Evolutionary conservation across 2,329 filamentous ascomycete genomes (phyloP), one percentile per base, ranked within the genome.

Genomic region (Leptodontidium sp.): DNA sequence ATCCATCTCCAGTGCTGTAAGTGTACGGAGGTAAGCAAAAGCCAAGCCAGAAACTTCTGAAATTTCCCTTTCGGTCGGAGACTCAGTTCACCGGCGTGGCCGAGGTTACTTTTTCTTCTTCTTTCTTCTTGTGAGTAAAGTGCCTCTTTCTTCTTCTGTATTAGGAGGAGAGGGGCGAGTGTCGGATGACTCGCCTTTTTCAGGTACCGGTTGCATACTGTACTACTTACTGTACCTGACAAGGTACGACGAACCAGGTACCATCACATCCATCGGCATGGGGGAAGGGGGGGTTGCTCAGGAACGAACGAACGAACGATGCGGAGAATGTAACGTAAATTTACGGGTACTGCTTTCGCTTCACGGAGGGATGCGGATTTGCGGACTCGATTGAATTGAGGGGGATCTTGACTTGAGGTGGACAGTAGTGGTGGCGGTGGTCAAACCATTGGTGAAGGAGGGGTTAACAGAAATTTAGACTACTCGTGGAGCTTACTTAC

Each of bases 171-270:
- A 57, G 53, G 53, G 53, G 53, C 21, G 21, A 21, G 21, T 21
- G 21, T 40, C 53, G 53, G 53, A 57, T 57, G 35, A 40, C 53
- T 38, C 32, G n/a, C 24, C 53, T 40, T 40, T 38, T 57, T 57
- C 53, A 57, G 53, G 53, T 57, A 57, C 53, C 12, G 53, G 7
- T n/a, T n/a, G 7, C n/a, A 5, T 4, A 47, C 21, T 21, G 21
- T 21, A 21, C 21, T 21, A 21, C 21, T 21, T 21, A 1, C 21
- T 21, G 21, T 21, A 21, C 21, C 21, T 21, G 21, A 21, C 21
- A 45, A 17, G 40, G 50, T 53, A 53, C 50, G 15, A 24, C 26
- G 32, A 53, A 17, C 50, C 50, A 53, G 50, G 50, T 53, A 53
- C 50, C 29, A 11, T 21, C 21, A 21, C 21, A 21, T 21, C 21